Conservation (phyloP, 2,329 filamentous ascomycete genomes). For the Xylariaceae sp. region DNA sequence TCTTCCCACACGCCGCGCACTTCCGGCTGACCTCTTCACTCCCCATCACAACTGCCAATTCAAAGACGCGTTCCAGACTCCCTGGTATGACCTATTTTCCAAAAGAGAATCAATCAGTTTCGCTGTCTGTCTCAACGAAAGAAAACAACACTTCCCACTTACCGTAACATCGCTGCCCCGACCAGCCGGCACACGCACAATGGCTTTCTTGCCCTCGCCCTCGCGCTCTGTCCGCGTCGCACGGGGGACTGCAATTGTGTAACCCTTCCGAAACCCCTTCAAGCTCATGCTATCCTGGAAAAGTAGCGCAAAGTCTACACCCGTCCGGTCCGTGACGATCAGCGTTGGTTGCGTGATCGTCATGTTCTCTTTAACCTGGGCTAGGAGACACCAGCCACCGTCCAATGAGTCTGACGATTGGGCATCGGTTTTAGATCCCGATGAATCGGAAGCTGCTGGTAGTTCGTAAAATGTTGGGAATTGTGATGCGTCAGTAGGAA, state of each 20-base stretch:
- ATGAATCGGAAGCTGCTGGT: conserved; percentile 17
- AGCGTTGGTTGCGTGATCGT: conserved; percentile 57
- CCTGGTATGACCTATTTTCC: conserved; percentile 33
- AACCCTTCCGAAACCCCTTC: conserved; percentile 46
- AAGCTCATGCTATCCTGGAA: conserved; percentile 49
- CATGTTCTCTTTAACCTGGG: conserved; percentile 44
- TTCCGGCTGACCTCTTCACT: conserved; percentile 19
- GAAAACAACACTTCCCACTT: conserved; percentile 1
- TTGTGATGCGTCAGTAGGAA: conserved; percentile 3
- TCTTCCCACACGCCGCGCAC: conserved; percentile 36
- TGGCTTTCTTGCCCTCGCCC: conserved; percentile 47
- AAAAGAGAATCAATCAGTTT: not conserved
- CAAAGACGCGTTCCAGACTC: conserved; percentile 33
- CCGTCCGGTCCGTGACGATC: conserved; percentile 48
- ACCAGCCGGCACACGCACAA: conserved; percentile 46
- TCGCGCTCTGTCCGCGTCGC: conserved; percentile 44
- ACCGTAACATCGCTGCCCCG: conserved; percentile 43
- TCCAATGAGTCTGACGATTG: conserved; percentile 9
- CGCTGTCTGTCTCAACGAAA: not conserved
- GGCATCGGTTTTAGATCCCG: not conserved
- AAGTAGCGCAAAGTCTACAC: conserved; percentile 51
- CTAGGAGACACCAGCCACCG: conserved; percentile 40
- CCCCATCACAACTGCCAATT: conserved; percentile 27
- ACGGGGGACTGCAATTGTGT: conserved; percentile 46
- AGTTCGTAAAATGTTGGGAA: conserved; percentile 31